Conservation (phyloP, 2,329 filamentous ascomycete genomes). For the Cladosporium cucumerinum region DNA sequence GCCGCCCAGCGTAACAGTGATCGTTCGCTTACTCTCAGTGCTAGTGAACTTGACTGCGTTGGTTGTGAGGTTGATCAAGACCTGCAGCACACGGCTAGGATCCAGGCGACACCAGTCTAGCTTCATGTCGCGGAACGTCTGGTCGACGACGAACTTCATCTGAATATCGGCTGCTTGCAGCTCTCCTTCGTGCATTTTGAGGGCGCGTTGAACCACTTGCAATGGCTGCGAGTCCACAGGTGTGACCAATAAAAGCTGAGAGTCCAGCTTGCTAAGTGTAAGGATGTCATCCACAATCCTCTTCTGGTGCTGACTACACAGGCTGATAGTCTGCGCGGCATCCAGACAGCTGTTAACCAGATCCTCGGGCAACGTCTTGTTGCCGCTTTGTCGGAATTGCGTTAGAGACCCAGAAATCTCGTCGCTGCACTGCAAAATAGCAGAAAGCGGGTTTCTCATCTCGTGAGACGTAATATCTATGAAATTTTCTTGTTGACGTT, state of each 20-base stretch:
- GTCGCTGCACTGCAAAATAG: constrained; percentile 72
- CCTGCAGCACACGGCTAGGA: constrained; percentile 70
- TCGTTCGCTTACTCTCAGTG: constrained; percentile 58
- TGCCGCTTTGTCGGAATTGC: constrained; percentile 46
- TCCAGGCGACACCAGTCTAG: constrained; percentile 71
- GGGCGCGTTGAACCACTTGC: constrained; percentile 60
- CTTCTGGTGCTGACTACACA: constrained; percentile 78
- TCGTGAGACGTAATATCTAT: constrained; percentile 44
- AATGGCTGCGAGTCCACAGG: constrained; percentile 67
- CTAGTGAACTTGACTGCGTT: constrained; percentile 82
- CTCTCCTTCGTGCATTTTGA: constrained; percentile 78
- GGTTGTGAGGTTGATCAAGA: constrained; percentile 75
- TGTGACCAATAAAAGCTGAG: constrained; percentile 68
- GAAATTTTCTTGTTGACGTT: constrained; percentile 61
- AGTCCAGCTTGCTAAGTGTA: constrained; percentile 72
- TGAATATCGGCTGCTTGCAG: constrained; percentile 66
- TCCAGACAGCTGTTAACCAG: constrained; percentile 63
- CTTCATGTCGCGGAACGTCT: constrained; percentile 56
- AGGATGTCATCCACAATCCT: constrained; percentile 73
- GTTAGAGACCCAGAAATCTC: constrained; percentile 59
- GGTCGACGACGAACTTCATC: constrained; percentile 61
- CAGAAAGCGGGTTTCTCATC: constrained; percentile 68
- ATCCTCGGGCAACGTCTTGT: constrained; percentile 32
- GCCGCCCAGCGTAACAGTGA: constrained; percentile 63
- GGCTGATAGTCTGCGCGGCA: constrained; percentile 71